Percentiles rank a stretch among this genome's conserved stretches.
Evolutionary conservation across 306 rosid species (phyloP).

Genomic region (Citrullus colocynthis): DNA sequence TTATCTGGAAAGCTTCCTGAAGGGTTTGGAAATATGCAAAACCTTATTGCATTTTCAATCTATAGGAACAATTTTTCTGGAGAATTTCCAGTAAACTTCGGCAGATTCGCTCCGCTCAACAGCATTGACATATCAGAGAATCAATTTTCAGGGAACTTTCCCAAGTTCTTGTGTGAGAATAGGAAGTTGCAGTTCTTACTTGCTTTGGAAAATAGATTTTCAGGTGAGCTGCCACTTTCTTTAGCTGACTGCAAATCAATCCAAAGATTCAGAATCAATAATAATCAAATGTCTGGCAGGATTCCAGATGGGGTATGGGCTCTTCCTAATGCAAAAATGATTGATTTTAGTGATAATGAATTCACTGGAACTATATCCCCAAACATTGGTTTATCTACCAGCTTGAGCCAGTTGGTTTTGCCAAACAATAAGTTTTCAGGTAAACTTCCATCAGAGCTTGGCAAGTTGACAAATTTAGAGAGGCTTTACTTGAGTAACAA

Average conservation of each 20-base stretch:
- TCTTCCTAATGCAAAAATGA: constrained; percentile 52
- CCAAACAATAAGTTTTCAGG: constrained; percentile 63
- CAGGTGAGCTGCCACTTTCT: constrained; percentile 60
- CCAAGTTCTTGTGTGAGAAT: constrained; percentile 65
- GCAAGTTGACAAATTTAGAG: constrained; percentile 57
- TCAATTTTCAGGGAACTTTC: constrained; percentile 74
- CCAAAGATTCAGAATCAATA: constrained; percentile 55
- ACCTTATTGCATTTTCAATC: constrained; percentile 51
- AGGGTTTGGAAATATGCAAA: constrained; percentile 77
- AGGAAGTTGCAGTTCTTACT: constrained; percentile 52
- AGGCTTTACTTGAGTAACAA: constrained; percentile 59
- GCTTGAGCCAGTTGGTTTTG: constrained; percentile 52
- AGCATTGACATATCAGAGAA: constrained; percentile 96
- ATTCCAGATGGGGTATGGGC: constrained; percentile 66
- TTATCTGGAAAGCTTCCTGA: constrained; percentile 69
- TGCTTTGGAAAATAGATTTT: constrained; percentile 67
- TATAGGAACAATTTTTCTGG: constrained; percentile 68
- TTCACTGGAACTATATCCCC: constrained; percentile 52
- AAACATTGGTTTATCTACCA: constrained; percentile 43
- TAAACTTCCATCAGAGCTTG: constrained; percentile 58
- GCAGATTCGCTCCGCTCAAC: constrained; percentile 48
- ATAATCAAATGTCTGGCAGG: constrained; percentile 52
- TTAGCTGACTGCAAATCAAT: constrained; percentile 61
- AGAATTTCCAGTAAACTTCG: constrained; percentile 47
- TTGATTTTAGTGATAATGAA: constrained; percentile 68